Conservation (phyloP, 2,329 filamentous ascomycete species). For the Pseudocercospora cruenta region DNA sequence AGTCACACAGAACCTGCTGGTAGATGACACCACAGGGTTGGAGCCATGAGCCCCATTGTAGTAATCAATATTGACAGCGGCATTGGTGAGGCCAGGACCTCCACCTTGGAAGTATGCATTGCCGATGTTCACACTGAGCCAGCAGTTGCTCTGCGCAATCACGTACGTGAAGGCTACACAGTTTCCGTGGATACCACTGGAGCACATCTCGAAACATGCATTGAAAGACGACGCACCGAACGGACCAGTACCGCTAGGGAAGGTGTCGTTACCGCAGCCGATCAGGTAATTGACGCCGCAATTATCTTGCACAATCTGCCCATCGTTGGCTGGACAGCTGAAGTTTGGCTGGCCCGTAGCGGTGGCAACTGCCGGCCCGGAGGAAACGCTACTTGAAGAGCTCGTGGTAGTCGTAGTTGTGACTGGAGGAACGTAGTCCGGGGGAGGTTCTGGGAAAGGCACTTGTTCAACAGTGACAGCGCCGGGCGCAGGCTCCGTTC, state of each 20-base stretch:
- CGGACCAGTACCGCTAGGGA: background rate
- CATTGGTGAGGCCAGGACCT: background rate
- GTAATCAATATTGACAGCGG: conserved; percentile 11
- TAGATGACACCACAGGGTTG: background rate
- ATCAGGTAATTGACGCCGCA: conserved; percentile 15
- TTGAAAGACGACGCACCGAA: conserved; percentile 1
- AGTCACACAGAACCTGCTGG: background rate
- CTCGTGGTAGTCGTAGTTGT: conserved; percentile 2
- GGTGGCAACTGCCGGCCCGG: background rate
- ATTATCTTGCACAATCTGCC: conserved; percentile 13
- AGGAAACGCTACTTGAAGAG: background rate
- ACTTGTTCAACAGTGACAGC: conserved; percentile 9
- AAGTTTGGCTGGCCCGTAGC: conserved; percentile 1
- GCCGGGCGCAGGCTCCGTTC: conserved; percentile 9
- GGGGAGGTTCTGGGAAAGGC: conserved; percentile 7
- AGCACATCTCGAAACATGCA: conserved; percentile 8
- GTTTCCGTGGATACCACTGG: conserved; percentile 5
- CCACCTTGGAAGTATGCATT: conserved; percentile 2
- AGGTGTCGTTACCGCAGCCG: conserved; percentile 6
- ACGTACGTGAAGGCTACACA: conserved; percentile 3
- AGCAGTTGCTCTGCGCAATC: background rate
- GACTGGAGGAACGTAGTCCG: conserved; percentile 7
- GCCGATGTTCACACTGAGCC: conserved; percentile 5
- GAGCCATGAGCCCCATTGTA: conserved; percentile 4
- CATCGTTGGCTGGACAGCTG: conserved; percentile 6